Evolutionary conservation across 768 basidiomycete species (phyloP).

Genomic region (Tulasnella sp.): DNA sequence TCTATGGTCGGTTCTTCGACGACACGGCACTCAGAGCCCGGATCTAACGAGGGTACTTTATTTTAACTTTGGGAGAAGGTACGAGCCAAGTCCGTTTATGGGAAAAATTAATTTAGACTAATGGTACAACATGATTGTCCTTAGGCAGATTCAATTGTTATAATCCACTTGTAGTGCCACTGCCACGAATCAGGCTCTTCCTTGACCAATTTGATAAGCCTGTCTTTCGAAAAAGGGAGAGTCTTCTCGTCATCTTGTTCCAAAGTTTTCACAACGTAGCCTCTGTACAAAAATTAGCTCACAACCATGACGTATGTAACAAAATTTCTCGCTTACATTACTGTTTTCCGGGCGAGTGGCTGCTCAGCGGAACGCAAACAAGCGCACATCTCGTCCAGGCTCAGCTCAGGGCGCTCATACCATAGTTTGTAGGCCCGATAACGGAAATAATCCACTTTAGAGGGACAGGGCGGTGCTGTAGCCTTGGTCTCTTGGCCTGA

Average conservation of each 20-base stretch:
- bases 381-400: background rate
- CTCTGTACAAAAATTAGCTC: background rate
- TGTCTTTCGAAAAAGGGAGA: conserved; percentile 9
- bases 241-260: background rate
- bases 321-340: conserved; percentile 2
- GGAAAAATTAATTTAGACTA: background rate
- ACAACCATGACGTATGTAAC: background rate
- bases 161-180: conserved; percentile 3
- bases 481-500: background rate
- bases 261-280: conserved; percentile 3
- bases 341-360: background rate
- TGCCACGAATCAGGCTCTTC: conserved; percentile 1
- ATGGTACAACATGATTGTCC: background rate
- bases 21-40: too few species aligned
- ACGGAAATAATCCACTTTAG: background rate
- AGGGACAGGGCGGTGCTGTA: background rate
- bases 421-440: conserved; percentile 13
- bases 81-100: background rate
- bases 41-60: too few species aligned
- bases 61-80: too few species aligned
- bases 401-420: background rate
- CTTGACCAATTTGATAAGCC: background rate
- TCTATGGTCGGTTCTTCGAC: too few species aligned
- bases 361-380: background rate
- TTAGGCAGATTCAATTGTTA: background rate